Conservation (phyloP, 768 basidiomycete genomes). For the Dendrothele bispora region DNA sequence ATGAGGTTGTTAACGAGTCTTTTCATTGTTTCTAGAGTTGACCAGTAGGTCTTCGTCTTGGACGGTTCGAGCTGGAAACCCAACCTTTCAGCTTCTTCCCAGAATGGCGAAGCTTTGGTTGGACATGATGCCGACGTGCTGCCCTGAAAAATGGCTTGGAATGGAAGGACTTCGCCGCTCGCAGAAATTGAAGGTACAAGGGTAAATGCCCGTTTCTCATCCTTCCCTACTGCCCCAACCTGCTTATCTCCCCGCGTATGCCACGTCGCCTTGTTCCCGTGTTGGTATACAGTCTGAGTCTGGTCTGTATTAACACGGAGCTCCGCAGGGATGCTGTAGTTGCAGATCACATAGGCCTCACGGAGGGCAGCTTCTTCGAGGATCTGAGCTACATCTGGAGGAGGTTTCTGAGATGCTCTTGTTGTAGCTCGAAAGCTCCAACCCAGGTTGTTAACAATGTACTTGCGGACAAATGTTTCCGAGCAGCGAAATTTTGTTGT, state of each 20-base stretch:
- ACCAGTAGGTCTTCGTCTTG: conserved; percentile 24
- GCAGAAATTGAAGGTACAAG: conserved; percentile 11
- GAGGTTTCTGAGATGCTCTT: conserved; percentile 28
- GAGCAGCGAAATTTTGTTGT: conserved; percentile 16
- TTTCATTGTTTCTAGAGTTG: conserved; percentile 23
- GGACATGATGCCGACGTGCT: neutral
- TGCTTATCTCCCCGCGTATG: conserved; percentile 12
- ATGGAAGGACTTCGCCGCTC: conserved; percentile 15
- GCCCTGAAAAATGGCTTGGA: conserved; percentile 13
- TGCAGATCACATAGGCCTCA: conserved; percentile 6
- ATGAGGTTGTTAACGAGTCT: conserved; percentile 22
- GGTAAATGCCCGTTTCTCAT: conserved; percentile 23
- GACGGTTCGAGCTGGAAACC: conserved; percentile 7
- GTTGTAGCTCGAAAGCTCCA: conserved; percentile 23
- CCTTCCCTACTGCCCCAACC: conserved; percentile 16
- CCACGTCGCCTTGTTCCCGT: conserved; percentile 11
- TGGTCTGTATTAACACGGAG: conserved; percentile 21
- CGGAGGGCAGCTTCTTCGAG: conserved; percentile 12
- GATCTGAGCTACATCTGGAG: conserved; percentile 16
- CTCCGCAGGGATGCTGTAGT: conserved; percentile 10
- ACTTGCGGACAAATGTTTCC: conserved; percentile 18
- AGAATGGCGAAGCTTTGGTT: neutral
- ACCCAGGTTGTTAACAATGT: conserved; percentile 11
- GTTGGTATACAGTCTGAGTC: conserved; percentile 14
- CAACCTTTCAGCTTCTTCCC: neutral